These are phyloP conservation scores for Populus trichocarpa DNA, from an alignment of 441 rosid species.

Conservation along the genomic window DNA sequence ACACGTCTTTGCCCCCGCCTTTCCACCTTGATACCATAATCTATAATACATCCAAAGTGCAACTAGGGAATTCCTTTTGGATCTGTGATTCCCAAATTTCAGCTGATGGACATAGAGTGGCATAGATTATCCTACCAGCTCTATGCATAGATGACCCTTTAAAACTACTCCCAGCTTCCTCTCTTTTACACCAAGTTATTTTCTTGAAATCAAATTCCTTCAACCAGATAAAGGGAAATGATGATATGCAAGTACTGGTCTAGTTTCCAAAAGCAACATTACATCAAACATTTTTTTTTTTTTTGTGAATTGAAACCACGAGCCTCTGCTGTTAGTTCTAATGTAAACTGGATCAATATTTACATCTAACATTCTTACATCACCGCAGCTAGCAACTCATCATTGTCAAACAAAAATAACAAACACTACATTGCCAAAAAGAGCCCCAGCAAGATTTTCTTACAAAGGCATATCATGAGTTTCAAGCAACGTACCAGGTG, in stretches of 20 bases:
- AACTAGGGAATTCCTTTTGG: not conserved
- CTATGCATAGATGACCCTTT: not conserved
- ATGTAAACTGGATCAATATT: conserved; percentile 21
- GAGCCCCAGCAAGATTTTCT: conserved; percentile 20
- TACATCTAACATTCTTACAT: conserved; percentile 28
- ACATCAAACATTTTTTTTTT: conserved; percentile 6
- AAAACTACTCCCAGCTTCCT: not conserved
- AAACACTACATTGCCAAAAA: conserved; percentile 11
- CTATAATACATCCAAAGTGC: not conserved
- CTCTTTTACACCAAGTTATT: not conserved
- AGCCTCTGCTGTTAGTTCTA: conserved; percentile 19
- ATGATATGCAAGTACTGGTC: not conserved
- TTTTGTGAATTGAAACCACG: conserved; percentile 14
- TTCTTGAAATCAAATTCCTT: not conserved
- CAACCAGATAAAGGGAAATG: not conserved
- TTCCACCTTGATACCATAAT: conserved; percentile 1
- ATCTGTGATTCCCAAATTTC: not conserved
- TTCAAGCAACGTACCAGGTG: conserved; percentile 22
- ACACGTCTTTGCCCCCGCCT: conserved; percentile 1
- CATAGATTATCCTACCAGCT: not conserved
- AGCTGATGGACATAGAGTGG: not conserved
- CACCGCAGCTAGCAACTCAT: conserved; percentile 20
- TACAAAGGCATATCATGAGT: conserved; percentile 16
- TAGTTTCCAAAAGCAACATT: conserved; percentile 13
- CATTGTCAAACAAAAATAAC: conserved; percentile 9